A percentile compares a stretch with the other conserved stretches of the same genome.
phyloP scores from a whole-genome alignment of 306 rosid species.

The Fagus crenata region DNA sequence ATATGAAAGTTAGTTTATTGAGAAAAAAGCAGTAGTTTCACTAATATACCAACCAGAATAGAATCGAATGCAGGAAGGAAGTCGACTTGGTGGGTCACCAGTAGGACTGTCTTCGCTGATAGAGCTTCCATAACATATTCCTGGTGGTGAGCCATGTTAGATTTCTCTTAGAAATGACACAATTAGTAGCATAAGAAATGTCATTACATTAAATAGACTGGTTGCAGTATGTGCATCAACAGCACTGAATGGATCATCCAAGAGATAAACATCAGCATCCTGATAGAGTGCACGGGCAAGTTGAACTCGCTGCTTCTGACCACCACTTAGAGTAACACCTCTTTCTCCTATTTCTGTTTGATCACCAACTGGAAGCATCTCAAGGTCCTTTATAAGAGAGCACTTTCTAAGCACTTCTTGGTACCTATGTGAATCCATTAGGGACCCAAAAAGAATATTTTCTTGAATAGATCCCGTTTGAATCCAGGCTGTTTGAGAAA shows the following conservation, averaged over 20 bases:
- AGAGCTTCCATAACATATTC: slow-evolving; percentile 60
- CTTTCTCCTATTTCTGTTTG: slow-evolving; percentile 61
- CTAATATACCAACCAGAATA: slow-evolving; percentile 40
- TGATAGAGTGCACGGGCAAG: slow-evolving; percentile 58
- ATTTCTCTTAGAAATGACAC: neutral
- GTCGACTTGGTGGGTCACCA: slow-evolving; percentile 66
- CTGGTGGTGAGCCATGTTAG: slow-evolving; percentile 27
- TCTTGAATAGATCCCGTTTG: slow-evolving; percentile 58
- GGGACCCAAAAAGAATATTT: slow-evolving; percentile 54
- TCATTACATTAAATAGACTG: slow-evolving; percentile 45
- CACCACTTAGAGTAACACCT: slow-evolving; percentile 60
- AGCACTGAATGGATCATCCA: slow-evolving; percentile 72
- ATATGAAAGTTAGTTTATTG: neutral
- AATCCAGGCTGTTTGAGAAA: slow-evolving; percentile 69
- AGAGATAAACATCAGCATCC: slow-evolving; percentile 52
- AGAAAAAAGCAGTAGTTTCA: neutral
- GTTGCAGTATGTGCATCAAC: slow-evolving; percentile 70
- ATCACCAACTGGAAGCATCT: slow-evolving; percentile 53
- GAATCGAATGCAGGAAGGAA: slow-evolving; percentile 56
- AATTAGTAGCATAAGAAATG: neutral
- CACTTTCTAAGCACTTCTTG: slow-evolving; percentile 47
- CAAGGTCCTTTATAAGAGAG: slow-evolving; percentile 53
- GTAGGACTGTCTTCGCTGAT: slow-evolving; percentile 48
- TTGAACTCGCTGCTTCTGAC: slow-evolving; percentile 55
- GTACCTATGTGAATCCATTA: slow-evolving; percentile 44